Base-by-base conservation (phyloP, 164 flowering plant species). In the Cinnamomum chago region DNA sequence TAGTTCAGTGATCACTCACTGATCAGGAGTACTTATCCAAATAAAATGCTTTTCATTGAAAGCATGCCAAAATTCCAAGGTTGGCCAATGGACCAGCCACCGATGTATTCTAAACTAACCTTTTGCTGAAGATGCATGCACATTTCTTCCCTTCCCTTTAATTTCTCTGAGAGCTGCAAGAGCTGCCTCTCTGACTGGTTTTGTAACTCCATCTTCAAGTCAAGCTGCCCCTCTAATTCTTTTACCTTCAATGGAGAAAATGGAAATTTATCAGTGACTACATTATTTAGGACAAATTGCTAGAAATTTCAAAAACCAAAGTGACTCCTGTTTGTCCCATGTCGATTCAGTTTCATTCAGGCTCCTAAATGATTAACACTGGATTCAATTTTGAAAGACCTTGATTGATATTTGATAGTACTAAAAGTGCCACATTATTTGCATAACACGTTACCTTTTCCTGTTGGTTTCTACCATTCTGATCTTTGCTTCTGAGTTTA, bases 141-240 rank as follows among this genome's bases (percentile, higher is more conserved):
- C 73, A 67, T 73, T 80, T 92, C 92, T 70, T 93, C 98, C 72
- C 76, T 90, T 22, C 85, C 89, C 78, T 84, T 88, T 79, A 93
- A 65, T 68, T 78, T 84, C 66, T 93, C 97, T 0, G 82, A 79
- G 68, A 90, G 89, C 62, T 88, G 88, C 62, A 68, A 81, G 23
- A 82, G 58, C 76, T 91, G 90, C 79, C 85, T 90, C 81, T 90
- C 94, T 50, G 83, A 79, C 72, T 91, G 94, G 77, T 70, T 75
- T 18, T 89, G 86, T 75, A 80, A 71, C 28, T 81, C 76, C 33
- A 76, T 69, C 82, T 85, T 88, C 58, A 70, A 65, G 71, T 82
- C 88, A 70, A 90, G 81, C 67, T 85, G 90, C 47, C 79, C 79
- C 75, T 93, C 95, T 6, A 93, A 89, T 80, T 93, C 98, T 81